Base-by-base conservation (phyloP, 176 grass and related monocot genomes). In the Oryza officinalis region DNA sequence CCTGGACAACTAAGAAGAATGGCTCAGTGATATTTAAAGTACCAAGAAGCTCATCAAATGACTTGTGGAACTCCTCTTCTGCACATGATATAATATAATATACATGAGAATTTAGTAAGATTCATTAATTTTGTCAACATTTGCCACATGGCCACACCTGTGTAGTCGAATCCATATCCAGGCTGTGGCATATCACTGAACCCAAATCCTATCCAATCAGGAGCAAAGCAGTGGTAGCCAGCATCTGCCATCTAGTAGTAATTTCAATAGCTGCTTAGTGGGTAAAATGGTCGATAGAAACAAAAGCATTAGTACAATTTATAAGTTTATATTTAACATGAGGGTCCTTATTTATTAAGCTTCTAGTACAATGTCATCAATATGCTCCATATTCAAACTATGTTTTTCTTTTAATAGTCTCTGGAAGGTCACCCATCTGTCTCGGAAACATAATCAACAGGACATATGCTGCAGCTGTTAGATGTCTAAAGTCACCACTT, bases 191-290 rank as follows among this genome's bases (percentile, higher is more conserved):
- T 95, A 65, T 98, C 96, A 88, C 92, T 98, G 71, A 98, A 98
- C 35, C 96, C 96, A 80, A 98, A 98, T 90, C 96, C 92, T 65
- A 98, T 90, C 96, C 96, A 98, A 46, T 98, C 95, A 88, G 92
- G 95, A 75, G 95, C 95, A 79, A 80, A 95, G 72, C 95, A 95
- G 73, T 92, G 95, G 74, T 95, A 98, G 59, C 95, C 92, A 89
- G 70, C 77, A 79, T 88, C 87, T 84, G 92, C 77, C 92, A 98
- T 94, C 95, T 98, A 86, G 84, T 98, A 86, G 84, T 71, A 86
- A 90, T 54, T 78, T 86, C 37, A 90, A 61, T 72, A 67, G 31
- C 50, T 37, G 40, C 65, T 94, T 75, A 91, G 86, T 11, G 78
- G 22, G 76, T 67, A 37, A 6, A 60, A 89, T 57, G n/a, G 44